Evolutionary conservation across 495 filamentous ascomycete genomes (phyloP), one percentile per base, ranked within the genome.

Genomic region (Letharia lupina): DNA sequence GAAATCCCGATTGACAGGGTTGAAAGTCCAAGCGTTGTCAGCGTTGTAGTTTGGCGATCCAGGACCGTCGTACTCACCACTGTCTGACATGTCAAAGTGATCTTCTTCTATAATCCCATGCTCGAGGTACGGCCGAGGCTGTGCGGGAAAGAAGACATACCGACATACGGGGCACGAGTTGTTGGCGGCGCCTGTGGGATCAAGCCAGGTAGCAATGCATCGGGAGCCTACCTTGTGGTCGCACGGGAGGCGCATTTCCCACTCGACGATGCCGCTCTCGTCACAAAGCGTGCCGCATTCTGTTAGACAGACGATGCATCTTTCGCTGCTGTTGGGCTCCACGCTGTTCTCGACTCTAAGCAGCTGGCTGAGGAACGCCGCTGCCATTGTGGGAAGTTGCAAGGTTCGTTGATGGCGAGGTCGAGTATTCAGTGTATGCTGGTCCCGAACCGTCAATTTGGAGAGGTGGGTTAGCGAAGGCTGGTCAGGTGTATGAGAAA

Each of bases 111-210:
- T 15, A 18, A 31, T 8, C 50, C 50, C 50, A 18, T 54, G 50
- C 50, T 33, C 50, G 50, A 54, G 50, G n/a, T 54, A 54, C 50
- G 50, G 50, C 28, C 50, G 50, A 6, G 50, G 50, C 50, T 33
- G 50, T 16, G 50, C 16, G 18, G 54, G 54, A 8, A 57, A 57
- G 15, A 57, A 57, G 3, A 37, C 54, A n/a, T 20, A 8, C 3
- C 54, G 54, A 8, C 54, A 57, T n/a, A 57, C 6, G 0, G 54
- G 54, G 33, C 54, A 57, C 5, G 54, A 57, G 4, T 57, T 57
- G 13, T 37, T 37, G 13, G 54, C 54, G 13, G 33, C 33, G 33
- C 54, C 54, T 2, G 4, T 20, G 54, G 33, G 54, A 37, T 37
- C 8, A 0, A 57, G 31, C 54, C 54, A 57, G 3, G 54, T 57